Evolutionary conservation across 768 basidiomycete species (phyloP), one percentile per base, ranked within the genome.

Genomic region (Mycena indigotica): DNA sequence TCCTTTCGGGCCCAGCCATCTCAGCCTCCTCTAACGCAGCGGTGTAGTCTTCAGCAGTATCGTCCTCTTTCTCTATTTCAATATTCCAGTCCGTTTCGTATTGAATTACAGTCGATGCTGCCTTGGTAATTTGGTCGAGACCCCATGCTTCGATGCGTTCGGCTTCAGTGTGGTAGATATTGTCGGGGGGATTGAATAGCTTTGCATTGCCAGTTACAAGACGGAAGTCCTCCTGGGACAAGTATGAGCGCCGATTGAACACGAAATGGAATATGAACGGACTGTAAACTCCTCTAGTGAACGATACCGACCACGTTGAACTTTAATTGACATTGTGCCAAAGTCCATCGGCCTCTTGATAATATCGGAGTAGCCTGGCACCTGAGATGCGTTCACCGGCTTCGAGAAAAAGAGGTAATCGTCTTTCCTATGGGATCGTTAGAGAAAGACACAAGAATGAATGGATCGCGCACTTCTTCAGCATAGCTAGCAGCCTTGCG

Each of bases 291-390:
- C 90, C 55, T 92, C 90, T 48, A 93, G 70, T 2, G 88, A 88
- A 19, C 87, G 81, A 70, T 96, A 96, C 60, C 82, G 84, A 4
- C 89, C 89, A 66, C 75, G 82, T 56, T 80, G 80, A 44, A 95
- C 88, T 72, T 95, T 96, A 53, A 77, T 75, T 19, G 86, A 73
- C 77, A 98, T 89, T 0, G 94, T 95, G 0, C 91, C 90, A 55
- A 98, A 78, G 66, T 98, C 95, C 95, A 98, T 98, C 5, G 95
- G 94, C 19, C 80, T 78, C 65, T 89, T 87, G 50, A 98, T 84
- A 48, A 86, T 74, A 76, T 88, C 84, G 13, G 75, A 55, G 62
- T 88, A 88, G 1, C 84, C 84, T 12, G 85, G 80, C 0, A 90
- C 85, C 61, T 82, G 78, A 2, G 74, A 69, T 0, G 72, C 69